A percentile compares a stretch with the other conserved stretches of the same genome.
Evolutionary conservation across 1,139 yeast species (phyloP).

Genomic region (Pichia sp.): DNA sequence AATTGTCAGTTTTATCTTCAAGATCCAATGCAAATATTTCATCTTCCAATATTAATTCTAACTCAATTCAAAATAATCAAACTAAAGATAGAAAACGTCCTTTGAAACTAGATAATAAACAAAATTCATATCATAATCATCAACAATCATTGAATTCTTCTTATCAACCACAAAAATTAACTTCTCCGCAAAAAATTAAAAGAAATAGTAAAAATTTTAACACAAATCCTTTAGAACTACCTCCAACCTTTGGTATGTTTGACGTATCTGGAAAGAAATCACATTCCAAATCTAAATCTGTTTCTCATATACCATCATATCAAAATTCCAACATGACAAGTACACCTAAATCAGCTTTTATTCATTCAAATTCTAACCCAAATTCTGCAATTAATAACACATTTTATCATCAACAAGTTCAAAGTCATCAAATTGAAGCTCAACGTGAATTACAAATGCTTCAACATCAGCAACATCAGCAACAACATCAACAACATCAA

Average conservation of each 20-base stretch:
- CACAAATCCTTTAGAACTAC: not conserved
- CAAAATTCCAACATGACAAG: not conserved
- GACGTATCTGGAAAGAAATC: not conserved
- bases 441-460: conserved; percentile 16
- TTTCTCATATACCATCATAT: conserved; percentile 1
- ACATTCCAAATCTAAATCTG: conserved; percentile 7
- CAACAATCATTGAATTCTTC: too few relatives aligned
- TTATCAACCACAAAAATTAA: conserved; percentile 12
- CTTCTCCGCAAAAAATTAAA: conserved; percentile 8
- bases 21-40: not conserved
- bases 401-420: conserved; percentile 1
- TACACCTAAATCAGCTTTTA: not conserved
- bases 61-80: not conserved
- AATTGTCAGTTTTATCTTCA: conserved; percentile 5
- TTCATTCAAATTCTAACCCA: not conserved
- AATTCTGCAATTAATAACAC: not conserved
- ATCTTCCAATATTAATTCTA: too few relatives aligned
- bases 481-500: conserved; percentile 18
- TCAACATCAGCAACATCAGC: conserved; percentile 10
- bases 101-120: conserved; percentile 9
- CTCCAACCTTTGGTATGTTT: conserved; percentile 16
- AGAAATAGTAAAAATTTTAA: not conserved
- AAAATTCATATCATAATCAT: too few relatives aligned
- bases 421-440: conserved; percentile 6
- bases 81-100: not conserved